Evolutionary conservation across 1,139 yeast species (phyloP), one percentile per base, ranked within the genome.

Genomic region (Hansenula lynferdii): DNA sequence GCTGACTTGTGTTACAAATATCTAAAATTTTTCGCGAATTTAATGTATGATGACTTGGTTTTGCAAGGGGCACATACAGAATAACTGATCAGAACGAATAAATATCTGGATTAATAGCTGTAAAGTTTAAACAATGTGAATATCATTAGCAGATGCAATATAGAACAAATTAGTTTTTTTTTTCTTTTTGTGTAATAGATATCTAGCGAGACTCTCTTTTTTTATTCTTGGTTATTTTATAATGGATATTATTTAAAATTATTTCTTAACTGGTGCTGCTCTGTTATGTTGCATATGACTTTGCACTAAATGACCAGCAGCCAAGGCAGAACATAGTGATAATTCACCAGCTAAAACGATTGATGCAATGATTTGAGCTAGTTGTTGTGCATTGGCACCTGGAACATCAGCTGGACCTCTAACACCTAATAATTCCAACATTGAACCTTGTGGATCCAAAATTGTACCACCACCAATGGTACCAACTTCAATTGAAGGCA

Each of bases 401-500:
- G 98, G 98, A 41, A 72, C 77, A 9, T 92, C 82, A 31, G 96
- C 86, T 12, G 98, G 97, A 6, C 99, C 99, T 53, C 85, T 80
- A 34, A 94, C 95, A 28, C 97, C 97, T 47, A 94, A 72, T 52
- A 94, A 69, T 54, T 94, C 97, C 47, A 94, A 73, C 96, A 94
- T 86, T 23, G 98, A 87, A 35, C 90, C 85, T 68, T 94, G 99
- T 27, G 99, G 97, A 57, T 86, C 97, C 53, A 94, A 75, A 46
- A 94, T 86, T 9, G 99, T 94, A 59, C 99, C 98, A 45, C 99
- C 98, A 45, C 99, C 99, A 62, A 94, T 90, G 5, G 99, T 92
- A 46, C 99, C 99, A 34, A 92, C 98, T 67, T 94, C 99, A 52
- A 94, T 89, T 21, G 95, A 87, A 22, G 99, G 99, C 99, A 94